Evolutionary conservation across 228 moss, liverwort and hornwort genomes (phyloP).

Genomic region (Sphagnum fallax): DNA sequence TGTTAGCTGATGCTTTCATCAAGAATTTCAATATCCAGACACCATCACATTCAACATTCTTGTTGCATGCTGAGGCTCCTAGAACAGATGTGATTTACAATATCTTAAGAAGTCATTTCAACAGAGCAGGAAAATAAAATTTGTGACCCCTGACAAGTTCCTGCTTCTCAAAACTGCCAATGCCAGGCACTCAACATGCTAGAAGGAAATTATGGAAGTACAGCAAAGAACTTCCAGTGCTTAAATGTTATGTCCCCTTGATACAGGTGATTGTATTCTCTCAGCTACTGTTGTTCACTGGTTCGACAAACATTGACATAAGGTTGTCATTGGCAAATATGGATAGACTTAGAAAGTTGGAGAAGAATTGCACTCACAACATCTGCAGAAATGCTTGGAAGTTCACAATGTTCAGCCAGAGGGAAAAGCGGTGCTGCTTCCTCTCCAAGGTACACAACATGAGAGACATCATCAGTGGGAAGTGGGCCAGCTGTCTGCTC

Average conservation of each 20-base stretch:
- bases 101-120: not conserved
- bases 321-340: not conserved
- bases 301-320: not conserved
- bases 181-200: not conserved
- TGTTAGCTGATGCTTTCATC: not conserved
- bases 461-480: conserved; percentile 7
- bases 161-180: not conserved
- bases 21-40: not conserved
- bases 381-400: conserved; percentile 39
- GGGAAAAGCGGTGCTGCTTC: conserved; percentile 28
- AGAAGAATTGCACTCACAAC: conserved; percentile 20
- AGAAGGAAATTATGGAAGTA: not conserved
- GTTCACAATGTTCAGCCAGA: conserved; percentile 39
- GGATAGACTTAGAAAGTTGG: not conserved
- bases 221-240: not conserved
- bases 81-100: not conserved
- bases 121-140: not conserved
- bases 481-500: not conserved
- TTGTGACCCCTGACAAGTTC: not conserved
- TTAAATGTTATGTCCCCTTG: not conserved
- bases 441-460: conserved; percentile 23
- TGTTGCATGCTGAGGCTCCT: not conserved
- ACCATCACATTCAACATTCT: not conserved
- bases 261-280: not conserved
- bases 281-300: not conserved